These are phyloP conservation scores for Pleurotus citrinopileatus DNA, from an alignment of 768 basidiomycete genomes.

Conservation along the genomic window DNA sequence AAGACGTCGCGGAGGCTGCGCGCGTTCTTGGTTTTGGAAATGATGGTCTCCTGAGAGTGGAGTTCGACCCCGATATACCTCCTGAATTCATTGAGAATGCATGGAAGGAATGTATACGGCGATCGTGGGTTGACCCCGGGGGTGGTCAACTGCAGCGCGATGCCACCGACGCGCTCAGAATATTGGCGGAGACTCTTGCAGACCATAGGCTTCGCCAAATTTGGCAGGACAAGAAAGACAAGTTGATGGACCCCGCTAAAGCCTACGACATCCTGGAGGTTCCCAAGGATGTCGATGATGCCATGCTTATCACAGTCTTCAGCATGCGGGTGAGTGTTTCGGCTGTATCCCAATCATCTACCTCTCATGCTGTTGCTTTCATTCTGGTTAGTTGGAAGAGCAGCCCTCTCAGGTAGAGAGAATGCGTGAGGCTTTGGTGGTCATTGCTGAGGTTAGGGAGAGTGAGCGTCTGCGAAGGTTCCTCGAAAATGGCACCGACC, in stretches of 20 bases:
- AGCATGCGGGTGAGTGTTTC: slow-evolving; percentile 55
- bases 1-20: slow-evolving; percentile 50
- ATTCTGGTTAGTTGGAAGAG: slow-evolving; percentile 58
- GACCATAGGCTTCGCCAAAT: slow-evolving; percentile 44
- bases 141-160: slow-evolving; percentile 46
- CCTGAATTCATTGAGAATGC: slow-evolving; percentile 70
- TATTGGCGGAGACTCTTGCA: slow-evolving; percentile 62
- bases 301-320: slow-evolving; percentile 74
- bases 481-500: slow-evolving; percentile 64
- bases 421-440: slow-evolving; percentile 68
- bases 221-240: slow-evolving; percentile 55
- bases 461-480: slow-evolving; percentile 71
- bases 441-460: slow-evolving; percentile 73
- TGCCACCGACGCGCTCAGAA: slow-evolving; percentile 66
- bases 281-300: slow-evolving; percentile 68
- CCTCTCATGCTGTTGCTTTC: neutral
- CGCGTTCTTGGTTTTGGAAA: slow-evolving; percentile 63
- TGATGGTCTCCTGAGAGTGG: slow-evolving; percentile 55
- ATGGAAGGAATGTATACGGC: slow-evolving; percentile 59
- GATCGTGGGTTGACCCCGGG: slow-evolving; percentile 51
- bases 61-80: slow-evolving; percentile 67
- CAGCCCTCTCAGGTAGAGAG: slow-evolving; percentile 62
- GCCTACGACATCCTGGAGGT: slow-evolving; percentile 75
- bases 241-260: slow-evolving; percentile 60
- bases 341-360: slow-evolving; percentile 5